Evolutionary conservation across 805 yeast species (phyloP).

Genomic region (Candida maris): DNA sequence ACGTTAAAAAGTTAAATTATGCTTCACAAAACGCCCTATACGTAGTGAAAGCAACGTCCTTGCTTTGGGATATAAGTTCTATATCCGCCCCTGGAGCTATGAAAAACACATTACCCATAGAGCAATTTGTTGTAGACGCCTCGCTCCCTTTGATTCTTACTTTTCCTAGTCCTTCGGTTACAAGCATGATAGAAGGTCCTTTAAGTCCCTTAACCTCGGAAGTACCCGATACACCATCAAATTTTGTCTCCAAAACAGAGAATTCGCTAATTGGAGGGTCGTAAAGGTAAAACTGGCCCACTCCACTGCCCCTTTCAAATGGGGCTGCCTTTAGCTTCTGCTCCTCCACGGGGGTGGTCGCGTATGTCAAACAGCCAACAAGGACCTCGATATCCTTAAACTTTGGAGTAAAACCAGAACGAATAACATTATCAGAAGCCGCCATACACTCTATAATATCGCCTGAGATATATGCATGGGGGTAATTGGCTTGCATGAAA

Average conservation of each 20-base stretch:
- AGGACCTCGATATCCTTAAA: slow-evolving; percentile 91
- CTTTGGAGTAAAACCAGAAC: slow-evolving; percentile 99
- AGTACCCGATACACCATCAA: slow-evolving; percentile 45
- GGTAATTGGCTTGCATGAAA: slow-evolving; percentile 94
- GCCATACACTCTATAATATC: slow-evolving; percentile 99
- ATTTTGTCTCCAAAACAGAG: slow-evolving; percentile 81
- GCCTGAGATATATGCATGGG: slow-evolving; percentile 96
- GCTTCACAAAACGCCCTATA: slow-evolving; percentile 91
- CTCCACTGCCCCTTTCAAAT: slow-evolving; percentile 62
- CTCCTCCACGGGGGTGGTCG: slow-evolving; percentile 83
- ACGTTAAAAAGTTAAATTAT: too few relatives aligned
- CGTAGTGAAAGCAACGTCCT: slow-evolving; percentile 54
- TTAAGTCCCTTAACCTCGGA: slow-evolving; percentile 59
- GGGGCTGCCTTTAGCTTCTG: slow-evolving; percentile 77
- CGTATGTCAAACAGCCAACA: slow-evolving; percentile 87
- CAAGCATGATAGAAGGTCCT: slow-evolving; percentile 87
- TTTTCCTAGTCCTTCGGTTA: slow-evolving; percentile 76
- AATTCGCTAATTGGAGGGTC: slow-evolving; percentile 98
- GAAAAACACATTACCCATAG: slow-evolving; percentile 78
- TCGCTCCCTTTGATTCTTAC: slow-evolving; percentile 43
- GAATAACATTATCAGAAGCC: slow-evolving; percentile 94
- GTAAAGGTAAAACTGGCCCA: slow-evolving; percentile 63
- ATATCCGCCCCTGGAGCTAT: slow-evolving; percentile 74
- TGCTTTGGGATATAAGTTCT: slow-evolving; percentile 50
- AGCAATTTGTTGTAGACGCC: slow-evolving; percentile 41